Conservation (phyloP, 345 rosid species). For the Theobroma cacao region DNA sequence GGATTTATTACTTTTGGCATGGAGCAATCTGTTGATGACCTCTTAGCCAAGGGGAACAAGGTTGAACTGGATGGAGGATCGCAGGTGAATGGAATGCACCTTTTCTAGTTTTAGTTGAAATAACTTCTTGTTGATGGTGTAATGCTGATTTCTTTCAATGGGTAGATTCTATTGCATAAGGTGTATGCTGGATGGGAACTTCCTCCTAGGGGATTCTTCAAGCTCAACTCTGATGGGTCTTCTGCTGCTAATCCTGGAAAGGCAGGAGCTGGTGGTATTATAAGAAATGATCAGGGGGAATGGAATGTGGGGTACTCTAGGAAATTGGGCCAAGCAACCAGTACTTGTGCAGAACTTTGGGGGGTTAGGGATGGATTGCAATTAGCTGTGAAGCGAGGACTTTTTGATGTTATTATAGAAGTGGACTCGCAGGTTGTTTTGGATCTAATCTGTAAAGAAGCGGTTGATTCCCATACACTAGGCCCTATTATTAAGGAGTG, state of each 20-base stretch:
- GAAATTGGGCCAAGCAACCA: neutral
- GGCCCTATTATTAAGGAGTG: neutral
- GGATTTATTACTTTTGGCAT: slow-evolving; percentile 65
- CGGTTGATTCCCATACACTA: neutral
- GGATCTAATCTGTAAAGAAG: neutral
- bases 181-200: neutral
- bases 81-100: slow-evolving; percentile 34
- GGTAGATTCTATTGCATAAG: neutral
- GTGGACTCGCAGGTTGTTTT: neutral
- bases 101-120: neutral
- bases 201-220: neutral
- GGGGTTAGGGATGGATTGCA: neutral
- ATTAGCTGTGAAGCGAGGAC: neutral
- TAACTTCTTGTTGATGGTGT: neutral
- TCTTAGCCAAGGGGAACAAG: slow-evolving; percentile 59
- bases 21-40: slow-evolving; percentile 61
- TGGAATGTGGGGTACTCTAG: neutral
- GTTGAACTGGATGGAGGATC: slow-evolving; percentile 51
- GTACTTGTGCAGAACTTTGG: neutral
- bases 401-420: neutral
- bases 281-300: neutral
- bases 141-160: neutral
- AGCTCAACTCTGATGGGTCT: neutral
- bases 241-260: neutral
- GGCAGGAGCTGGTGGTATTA: neutral